Percentiles rank a stretch among this genome's conserved stretches.
phyloP scores from a whole-genome alignment of 352 stramenopile species.

The Globisporangium spiculum region DNA sequence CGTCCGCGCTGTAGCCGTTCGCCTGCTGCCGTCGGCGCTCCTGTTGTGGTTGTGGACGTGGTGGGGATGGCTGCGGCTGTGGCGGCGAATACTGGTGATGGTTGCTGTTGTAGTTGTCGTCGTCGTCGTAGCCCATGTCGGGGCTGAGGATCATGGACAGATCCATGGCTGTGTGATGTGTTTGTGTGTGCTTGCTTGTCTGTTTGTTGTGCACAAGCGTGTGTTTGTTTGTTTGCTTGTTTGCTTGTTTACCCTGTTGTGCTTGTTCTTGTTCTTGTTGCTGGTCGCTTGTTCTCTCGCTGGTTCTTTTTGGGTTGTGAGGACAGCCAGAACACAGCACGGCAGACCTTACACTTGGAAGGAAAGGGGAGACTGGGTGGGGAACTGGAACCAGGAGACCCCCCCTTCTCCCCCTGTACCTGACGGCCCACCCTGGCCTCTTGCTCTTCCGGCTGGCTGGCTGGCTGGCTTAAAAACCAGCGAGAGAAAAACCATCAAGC shows the following conservation, averaged over 20 bases:
- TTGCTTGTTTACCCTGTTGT: slow-evolving; percentile 1
- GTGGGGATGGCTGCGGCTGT: not conserved
- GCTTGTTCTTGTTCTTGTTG: slow-evolving; percentile 1
- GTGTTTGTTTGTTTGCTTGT: slow-evolving; percentile 9
- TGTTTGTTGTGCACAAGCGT: slow-evolving; percentile 4
- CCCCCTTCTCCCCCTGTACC: slow-evolving; percentile 6
- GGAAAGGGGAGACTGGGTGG: slow-evolving; percentile 2
- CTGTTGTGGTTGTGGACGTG: not conserved
- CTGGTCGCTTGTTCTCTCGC: slow-evolving; percentile 11
- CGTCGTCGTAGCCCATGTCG: slow-evolving; percentile 31
- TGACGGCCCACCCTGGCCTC: slow-evolving; percentile 3
- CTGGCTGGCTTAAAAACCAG: slow-evolving; percentile 26
- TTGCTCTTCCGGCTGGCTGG: slow-evolving; percentile 11
- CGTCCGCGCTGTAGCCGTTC: slow-evolving; percentile 40
- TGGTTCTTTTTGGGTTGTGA: slow-evolving; percentile 18
- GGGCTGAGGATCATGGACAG: slow-evolving; percentile 52
- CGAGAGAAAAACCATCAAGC: slow-evolving; percentile 32
- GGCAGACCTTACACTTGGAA: slow-evolving; percentile 4
- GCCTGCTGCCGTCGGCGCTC: slow-evolving; percentile 4
- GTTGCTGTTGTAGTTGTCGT: not conserved
- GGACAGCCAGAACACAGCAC: slow-evolving; percentile 6
- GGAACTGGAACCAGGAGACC: slow-evolving; percentile 30
- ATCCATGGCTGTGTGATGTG: slow-evolving; percentile 32
- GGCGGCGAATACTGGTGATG: slow-evolving; percentile 9
- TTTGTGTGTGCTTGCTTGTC: slow-evolving; percentile 11